Evolutionary conservation across 2,329 filamentous ascomycete genomes (phyloP), one percentile per base, ranked within the genome.

Genomic region (Phyllosticta citriasiana): DNA sequence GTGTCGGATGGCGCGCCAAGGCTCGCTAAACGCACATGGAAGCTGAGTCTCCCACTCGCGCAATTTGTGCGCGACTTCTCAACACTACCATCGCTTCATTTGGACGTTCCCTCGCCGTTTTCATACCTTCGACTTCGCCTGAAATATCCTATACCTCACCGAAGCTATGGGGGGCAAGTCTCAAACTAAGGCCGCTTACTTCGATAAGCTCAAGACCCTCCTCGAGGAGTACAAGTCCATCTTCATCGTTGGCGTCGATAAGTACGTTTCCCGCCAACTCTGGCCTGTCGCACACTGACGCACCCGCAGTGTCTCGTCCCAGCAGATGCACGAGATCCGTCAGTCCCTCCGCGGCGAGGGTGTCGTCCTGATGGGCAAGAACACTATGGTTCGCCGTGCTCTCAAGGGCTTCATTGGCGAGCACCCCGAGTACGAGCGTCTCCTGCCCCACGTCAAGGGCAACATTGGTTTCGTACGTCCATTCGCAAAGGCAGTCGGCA

Each of bases 321-420:
- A 99, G 87, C 95, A 99, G 88, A 99, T 99, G 95, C 94, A 99
- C 90, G 94, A 99, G 87, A 97, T 99, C 80, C 89, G 94, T 79
- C 82, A 88, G 74, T 81, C 90, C 74, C 89, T 99, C 78, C 92
- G 94, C 78, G 88, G 88, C 66, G 82, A 96, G 80, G 92, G 86
- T 80, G 89, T 97, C 72, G 92, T 99, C 72, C 84, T 99, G 81
- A 97, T 97, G 94, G 94, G 92, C 77, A 97, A 97, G 88, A 99
- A 99, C 88, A 99, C 94, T 80, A 99, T 99, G 88, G 88, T 96
- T 76, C 94, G 94, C 79, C 92, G 94, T 84, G 95, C 94, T 73
- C 84, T 99, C 77, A 96, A 93, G 84, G 93, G 89, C 76, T 96
- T 99, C 84, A 76, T 97, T 73, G 59, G 72, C 78, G 94, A 99